These are phyloP conservation scores for Juglanconis juglandina DNA, from an alignment of 2,329 filamentous ascomycete genomes.

Conservation along the genomic window DNA sequence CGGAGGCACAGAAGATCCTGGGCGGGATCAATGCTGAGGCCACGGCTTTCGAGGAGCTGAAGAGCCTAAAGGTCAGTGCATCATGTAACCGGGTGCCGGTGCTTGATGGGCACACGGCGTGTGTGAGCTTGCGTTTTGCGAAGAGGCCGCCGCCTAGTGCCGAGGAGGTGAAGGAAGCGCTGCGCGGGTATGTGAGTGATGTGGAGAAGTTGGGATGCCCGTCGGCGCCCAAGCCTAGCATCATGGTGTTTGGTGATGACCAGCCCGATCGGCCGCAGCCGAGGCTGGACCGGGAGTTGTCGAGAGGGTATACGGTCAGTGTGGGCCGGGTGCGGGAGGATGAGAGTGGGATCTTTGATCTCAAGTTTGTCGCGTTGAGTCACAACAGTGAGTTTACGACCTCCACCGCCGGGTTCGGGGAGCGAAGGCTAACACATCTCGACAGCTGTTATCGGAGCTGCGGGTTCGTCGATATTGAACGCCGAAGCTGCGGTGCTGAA, in stretches of 20 bases:
- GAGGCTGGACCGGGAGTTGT: slow-evolving; percentile 79
- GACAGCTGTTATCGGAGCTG: slow-evolving; percentile 82
- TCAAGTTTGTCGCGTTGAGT: slow-evolving; percentile 91
- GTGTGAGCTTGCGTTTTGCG: slow-evolving; percentile 80
- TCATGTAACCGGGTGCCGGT: slow-evolving; percentile 95
- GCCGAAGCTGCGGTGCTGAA: slow-evolving; percentile 89
- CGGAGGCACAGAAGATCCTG: slow-evolving; percentile 91
- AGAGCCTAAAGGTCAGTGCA: slow-evolving; percentile 71
- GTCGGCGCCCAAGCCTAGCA: slow-evolving; percentile 76
- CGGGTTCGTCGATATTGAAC: slow-evolving; percentile 93
- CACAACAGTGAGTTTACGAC: slow-evolving; percentile 60
- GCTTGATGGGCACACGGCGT: slow-evolving; percentile 92
- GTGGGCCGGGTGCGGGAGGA: slow-evolving; percentile 86
- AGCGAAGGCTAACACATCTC: slow-evolving; percentile 19
- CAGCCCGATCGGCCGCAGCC: slow-evolving; percentile 89
- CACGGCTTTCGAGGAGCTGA: slow-evolving; percentile 74
- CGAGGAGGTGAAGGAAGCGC: slow-evolving; percentile 72
- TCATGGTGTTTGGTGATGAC: slow-evolving; percentile 71
- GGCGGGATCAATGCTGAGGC: slow-evolving; percentile 68
- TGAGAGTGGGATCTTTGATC: slow-evolving; percentile 83
- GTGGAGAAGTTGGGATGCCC: slow-evolving; percentile 81
- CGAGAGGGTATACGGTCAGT: slow-evolving; percentile 83
- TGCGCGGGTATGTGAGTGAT: slow-evolving; percentile 78
- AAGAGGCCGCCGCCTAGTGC: slow-evolving; percentile 70
- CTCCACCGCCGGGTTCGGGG: background rate